phyloP scores from a whole-genome alignment of 2,329 filamentous ascomycete species.

The Neofusicoccum parvum region DNA sequence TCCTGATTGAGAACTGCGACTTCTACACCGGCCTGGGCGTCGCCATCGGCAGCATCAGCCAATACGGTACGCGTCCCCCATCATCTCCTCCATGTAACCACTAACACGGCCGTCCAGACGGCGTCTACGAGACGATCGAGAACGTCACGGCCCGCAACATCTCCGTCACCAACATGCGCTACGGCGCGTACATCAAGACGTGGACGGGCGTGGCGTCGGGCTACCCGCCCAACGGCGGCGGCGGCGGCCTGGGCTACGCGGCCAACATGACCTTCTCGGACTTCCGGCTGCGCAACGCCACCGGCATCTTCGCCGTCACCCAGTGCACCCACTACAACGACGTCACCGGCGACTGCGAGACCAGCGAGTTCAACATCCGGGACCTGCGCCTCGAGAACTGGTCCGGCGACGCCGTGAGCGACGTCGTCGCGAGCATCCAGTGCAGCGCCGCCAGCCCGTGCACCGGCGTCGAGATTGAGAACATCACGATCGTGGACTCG shows the following conservation, averaged over 20 bases:
- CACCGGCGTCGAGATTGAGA: slow-evolving; percentile 26
- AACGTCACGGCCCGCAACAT: slow-evolving; percentile 54
- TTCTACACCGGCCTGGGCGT: slow-evolving; percentile 57
- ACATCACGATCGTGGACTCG: slow-evolving; percentile 26
- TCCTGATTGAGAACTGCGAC: slow-evolving; percentile 57
- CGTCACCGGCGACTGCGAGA: slow-evolving; percentile 42
- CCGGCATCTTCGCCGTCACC: slow-evolving; percentile 39
- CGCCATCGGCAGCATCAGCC: slow-evolving; percentile 60
- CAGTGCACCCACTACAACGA: slow-evolving; percentile 45
- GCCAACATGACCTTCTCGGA: slow-evolving; percentile 43
- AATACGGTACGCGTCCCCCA: slow-evolving; percentile 41
- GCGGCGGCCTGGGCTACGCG: slow-evolving; percentile 54
- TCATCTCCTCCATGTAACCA: not conserved
- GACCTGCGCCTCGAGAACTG: slow-evolving; percentile 36
- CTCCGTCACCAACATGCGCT: slow-evolving; percentile 48
- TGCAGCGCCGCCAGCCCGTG: slow-evolving; percentile 34
- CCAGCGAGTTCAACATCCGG: slow-evolving; percentile 44
- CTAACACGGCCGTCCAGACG: not conserved
- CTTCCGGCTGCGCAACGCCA: slow-evolving; percentile 32
- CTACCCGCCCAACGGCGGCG: slow-evolving; percentile 61
- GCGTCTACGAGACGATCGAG: slow-evolving; percentile 10
- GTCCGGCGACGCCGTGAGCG: slow-evolving; percentile 32
- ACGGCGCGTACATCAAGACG: slow-evolving; percentile 60
- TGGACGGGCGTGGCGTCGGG: slow-evolving; percentile 58
- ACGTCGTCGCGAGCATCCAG: slow-evolving; percentile 29